Conservation (phyloP, 2,329 filamentous ascomycete genomes). For the Dactylellina haptotyla region DNA sequence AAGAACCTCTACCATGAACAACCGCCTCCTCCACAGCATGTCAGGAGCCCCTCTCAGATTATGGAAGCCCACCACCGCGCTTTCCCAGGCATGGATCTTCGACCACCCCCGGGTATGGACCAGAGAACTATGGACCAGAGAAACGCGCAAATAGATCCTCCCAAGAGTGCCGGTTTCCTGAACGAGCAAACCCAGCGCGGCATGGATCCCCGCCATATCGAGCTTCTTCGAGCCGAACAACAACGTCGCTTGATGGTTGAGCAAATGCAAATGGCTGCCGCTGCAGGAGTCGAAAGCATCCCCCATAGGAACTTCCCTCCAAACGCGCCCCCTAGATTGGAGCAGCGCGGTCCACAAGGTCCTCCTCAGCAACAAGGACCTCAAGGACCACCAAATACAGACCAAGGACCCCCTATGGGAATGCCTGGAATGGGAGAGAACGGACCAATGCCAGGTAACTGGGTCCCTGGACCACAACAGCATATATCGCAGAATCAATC, state of each 20-base stretch:
- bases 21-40: constrained; percentile 35
- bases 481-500: constrained; percentile 33
- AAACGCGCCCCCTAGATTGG: constrained; percentile 45
- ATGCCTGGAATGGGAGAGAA: constrained; percentile 50
- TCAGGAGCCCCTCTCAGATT: constrained; percentile 48
- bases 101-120: constrained; percentile 48
- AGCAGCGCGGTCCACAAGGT: constrained; percentile 41
- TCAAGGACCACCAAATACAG: constrained; percentile 17
- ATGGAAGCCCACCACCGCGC: constrained; percentile 46
- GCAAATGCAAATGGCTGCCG: constrained; percentile 43
- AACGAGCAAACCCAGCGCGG: constrained; percentile 38
- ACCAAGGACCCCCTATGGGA: constrained; percentile 51
- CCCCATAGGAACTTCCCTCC: constrained; percentile 46
- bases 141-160: constrained; percentile 30
- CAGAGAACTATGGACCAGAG: constrained; percentile 44
- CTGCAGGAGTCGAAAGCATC: constrained; percentile 23
- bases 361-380: constrained; percentile 42
- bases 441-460: constrained; percentile 43
- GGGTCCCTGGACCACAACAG: constrained; percentile 42
- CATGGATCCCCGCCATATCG: constrained; percentile 46
- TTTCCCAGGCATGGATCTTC: constrained; percentile 49
- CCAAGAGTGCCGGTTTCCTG: constrained; percentile 18
- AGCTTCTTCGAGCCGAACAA: constrained; percentile 48
- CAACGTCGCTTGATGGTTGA: constrained; percentile 37
- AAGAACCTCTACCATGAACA: constrained; percentile 49